Evolutionary conservation across 1,284 basidiomycete species (phyloP), one percentile per base, ranked within the genome.

Genomic region (Singerocomus inundabilis): DNA sequence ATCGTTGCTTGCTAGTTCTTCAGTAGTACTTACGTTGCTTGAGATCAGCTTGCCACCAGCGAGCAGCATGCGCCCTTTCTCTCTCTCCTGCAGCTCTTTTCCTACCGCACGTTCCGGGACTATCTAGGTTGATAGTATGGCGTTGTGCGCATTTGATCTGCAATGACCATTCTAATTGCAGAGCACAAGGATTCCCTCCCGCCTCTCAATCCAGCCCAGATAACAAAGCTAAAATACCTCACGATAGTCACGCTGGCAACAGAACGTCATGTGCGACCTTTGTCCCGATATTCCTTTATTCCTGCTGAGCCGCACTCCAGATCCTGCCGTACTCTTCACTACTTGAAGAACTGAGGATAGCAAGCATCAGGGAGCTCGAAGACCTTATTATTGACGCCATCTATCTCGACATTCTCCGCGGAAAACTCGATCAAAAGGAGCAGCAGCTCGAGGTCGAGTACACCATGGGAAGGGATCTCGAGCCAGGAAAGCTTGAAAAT

Each of bases 311-410:
- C 18, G 26, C 18, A 35, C 30, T 26, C 8, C 56, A 92, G 90
- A 86, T 89, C 51, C 77, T 93, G 5, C 81, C 88, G 0, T 93
- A 93, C 66, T 64, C 78, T 11, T 71, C 78, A 37, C 76, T 94
- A 1, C 77, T 89, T 12, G 63, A 77, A 45, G 73, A 77, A 2
- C 79, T 98, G 16, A 78, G 90, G 40, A 79, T 93, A 65, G 75
- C 80, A 3, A 84, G 80, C 2, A 82, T 92, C 46, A 84, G 92
- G 44, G 88, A 91, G 55, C 81, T 98, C 5, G 96, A 98, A 67
- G 94, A 98, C 68, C 80, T 97, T 55, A 89, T 98, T 67, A 98
- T 99, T 67, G 94, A 98, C 61, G 85, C 88, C 9, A 92, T 98
- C 65, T 98, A 98, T 68, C 82, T 91, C 33, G 88, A 91, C 59